Evolutionary conservation across 257 asterid species (phyloP).

Genomic region (Penstemon eatonii): DNA sequence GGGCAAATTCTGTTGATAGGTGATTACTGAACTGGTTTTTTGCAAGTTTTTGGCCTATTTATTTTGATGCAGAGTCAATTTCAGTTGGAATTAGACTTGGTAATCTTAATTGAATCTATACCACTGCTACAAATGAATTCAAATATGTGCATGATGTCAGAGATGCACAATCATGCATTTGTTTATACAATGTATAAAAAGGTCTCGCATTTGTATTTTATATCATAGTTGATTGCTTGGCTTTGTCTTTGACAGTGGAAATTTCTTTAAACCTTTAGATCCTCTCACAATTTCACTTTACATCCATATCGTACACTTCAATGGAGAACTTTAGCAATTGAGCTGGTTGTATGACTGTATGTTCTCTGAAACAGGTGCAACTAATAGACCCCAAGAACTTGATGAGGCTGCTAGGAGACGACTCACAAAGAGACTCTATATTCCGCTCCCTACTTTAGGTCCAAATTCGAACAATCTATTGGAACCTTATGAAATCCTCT

Average conservation of each 20-base stretch:
- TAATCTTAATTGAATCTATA: neutral
- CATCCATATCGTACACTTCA: neutral
- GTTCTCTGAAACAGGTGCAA: conserved; percentile 69
- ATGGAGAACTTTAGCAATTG: neutral
- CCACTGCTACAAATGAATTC: neutral
- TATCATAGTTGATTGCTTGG: conserved; percentile 11
- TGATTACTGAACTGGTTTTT: conserved; percentile 34
- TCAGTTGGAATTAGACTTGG: conserved; percentile 6
- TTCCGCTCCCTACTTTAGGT: conserved; percentile 98
- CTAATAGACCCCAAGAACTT: conserved; percentile 98
- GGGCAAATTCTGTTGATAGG: conserved; percentile 96
- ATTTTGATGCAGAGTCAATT: conserved; percentile 14
- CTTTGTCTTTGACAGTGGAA: conserved; percentile 3
- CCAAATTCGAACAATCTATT: conserved; percentile 9
- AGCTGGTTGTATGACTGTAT: conserved; percentile 14
- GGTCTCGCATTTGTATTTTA: neutral
- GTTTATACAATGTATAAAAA: conserved; percentile 5
- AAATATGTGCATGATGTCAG: neutral
- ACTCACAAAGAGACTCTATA: conserved; percentile 91
- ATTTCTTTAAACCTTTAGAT: neutral
- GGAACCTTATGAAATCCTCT: conserved; percentile 4
- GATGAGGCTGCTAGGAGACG: conserved; percentile 99
- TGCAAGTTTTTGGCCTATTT: conserved; percentile 17
- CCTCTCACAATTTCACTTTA: neutral
- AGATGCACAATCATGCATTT: neutral